These are phyloP conservation scores for Peronospora belbahrii DNA, from an alignment of 352 stramenopile genomes.

Conservation along the genomic window DNA sequence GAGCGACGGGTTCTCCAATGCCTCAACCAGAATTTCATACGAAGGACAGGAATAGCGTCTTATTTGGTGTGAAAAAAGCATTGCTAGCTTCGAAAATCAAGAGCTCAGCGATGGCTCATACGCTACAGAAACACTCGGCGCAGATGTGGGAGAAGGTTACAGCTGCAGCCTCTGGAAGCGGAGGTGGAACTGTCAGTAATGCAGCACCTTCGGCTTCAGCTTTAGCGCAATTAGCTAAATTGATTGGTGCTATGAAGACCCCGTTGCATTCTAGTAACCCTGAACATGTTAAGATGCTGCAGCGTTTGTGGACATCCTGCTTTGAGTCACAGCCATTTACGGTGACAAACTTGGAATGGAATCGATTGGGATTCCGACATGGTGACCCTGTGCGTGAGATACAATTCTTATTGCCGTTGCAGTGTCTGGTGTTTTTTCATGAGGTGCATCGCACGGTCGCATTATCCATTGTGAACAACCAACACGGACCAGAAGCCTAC, in stretches of 20 bases:
- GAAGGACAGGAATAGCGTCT: slow-evolving; percentile 51
- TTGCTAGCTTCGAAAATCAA: slow-evolving; percentile 73
- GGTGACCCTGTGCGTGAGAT: slow-evolving; percentile 64
- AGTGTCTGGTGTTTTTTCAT: slow-evolving; percentile 80
- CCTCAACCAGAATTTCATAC: slow-evolving; percentile 12
- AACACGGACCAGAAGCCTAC: slow-evolving; percentile 49
- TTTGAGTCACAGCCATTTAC: slow-evolving; percentile 58
- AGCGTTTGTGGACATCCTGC: slow-evolving; percentile 61
- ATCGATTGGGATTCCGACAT: slow-evolving; percentile 52
- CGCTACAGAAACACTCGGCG: slow-evolving; percentile 62
- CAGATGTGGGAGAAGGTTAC: slow-evolving; percentile 75
- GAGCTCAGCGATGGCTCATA: slow-evolving; percentile 55
- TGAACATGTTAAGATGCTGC: slow-evolving; percentile 66
- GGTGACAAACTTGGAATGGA: slow-evolving; percentile 41
- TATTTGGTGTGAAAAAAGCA: slow-evolving; percentile 72
- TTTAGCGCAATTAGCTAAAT: slow-evolving; percentile 58
- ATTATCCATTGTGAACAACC: slow-evolving; percentile 59
- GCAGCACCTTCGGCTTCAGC: slow-evolving; percentile 49
- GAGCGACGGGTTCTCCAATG: slow-evolving; percentile 5
- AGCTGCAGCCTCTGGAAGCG: slow-evolving; percentile 15
- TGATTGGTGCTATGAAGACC: slow-evolving; percentile 56
- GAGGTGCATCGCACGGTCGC: slow-evolving; percentile 58
- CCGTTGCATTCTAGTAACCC: slow-evolving; percentile 44
- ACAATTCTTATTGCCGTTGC: slow-evolving; percentile 59
- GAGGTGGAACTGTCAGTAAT: slow-evolving; percentile 11